These are phyloP conservation scores for Komagataella pseudopastoris DNA, from an alignment of 805 yeast genomes.

Conservation along the genomic window DNA sequence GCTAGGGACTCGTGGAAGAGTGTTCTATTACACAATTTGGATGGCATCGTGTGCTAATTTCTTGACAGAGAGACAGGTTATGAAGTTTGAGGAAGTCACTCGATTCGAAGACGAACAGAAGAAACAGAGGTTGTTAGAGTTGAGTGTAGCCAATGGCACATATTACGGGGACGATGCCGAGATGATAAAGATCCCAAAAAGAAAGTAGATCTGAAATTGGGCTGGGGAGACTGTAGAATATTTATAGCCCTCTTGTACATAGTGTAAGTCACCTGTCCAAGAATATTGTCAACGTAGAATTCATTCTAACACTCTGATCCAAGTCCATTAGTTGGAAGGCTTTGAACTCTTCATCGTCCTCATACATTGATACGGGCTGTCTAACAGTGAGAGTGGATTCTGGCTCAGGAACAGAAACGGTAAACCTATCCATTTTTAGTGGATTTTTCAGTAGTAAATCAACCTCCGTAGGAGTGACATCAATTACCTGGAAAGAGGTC, in stretches of 20 bases:
- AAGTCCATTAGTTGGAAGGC: not conserved
- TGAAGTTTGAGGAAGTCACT: slow-evolving; percentile 16
- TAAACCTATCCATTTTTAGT: not conserved
- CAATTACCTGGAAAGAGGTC: not conserved
- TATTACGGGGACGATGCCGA: slow-evolving; percentile 17
- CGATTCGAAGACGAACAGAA: slow-evolving; percentile 17
- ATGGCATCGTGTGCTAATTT: slow-evolving; percentile 21
- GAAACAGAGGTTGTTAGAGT: slow-evolving; percentile 17
- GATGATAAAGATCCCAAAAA: not conserved
- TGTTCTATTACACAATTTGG: slow-evolving; percentile 23
- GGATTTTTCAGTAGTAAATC: not conserved
- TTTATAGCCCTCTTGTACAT: not conserved
- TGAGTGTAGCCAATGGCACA: slow-evolving; percentile 17
- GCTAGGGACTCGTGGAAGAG: slow-evolving; percentile 20
- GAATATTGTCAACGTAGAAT: not conserved
- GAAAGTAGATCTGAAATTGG: not conserved
- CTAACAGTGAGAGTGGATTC: not conserved
- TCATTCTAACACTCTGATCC: not conserved
- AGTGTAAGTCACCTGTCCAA: not conserved
- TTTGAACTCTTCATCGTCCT: not conserved
- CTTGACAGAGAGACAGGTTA: slow-evolving; percentile 19
- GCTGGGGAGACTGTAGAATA: not conserved
- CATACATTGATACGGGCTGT: not conserved
- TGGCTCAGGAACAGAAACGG: not conserved
- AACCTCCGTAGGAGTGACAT: not conserved